Base-by-base conservation (phyloP, 306 rosid genomes). In the Vigna mungo region DNA sequence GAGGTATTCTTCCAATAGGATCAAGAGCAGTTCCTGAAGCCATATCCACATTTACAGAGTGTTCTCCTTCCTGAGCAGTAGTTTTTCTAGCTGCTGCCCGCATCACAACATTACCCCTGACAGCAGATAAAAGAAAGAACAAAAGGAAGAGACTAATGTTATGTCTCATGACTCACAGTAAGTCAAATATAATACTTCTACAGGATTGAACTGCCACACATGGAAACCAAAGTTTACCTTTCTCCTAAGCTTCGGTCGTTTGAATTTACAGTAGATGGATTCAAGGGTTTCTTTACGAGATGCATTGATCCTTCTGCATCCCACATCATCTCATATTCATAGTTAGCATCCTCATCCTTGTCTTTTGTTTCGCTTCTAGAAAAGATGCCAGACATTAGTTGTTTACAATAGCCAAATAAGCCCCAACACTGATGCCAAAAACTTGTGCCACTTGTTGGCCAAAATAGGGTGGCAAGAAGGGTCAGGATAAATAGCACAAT, bases 271-370 rank as follows among this genome's bases (percentile, higher is more conserved):
- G 56, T 52, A 8, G 92, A 74, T 72, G 82, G 16, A 68, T 64
- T 82, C 78, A 46, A 27, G 25, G 89, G 73, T 87, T 89, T 93
- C 93, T 93, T 93, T 43, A 93, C 82, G 64, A 93, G 90, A 84
- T 92, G 95, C 97, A 89, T 92, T 39, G 89, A 77, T 49, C 95
- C 95, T 79, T 90, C 97, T 9, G 92, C 95, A 79, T 89, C 92
- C 97, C 97, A 92, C 74, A 88, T 84, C 95, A 88, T 88, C 84
- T 92, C 95, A 62, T 92, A 89, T 80, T 89, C 97, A 67, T 83
- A 86, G 67, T 89, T 83, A 12, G 82, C 84, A 81, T 92, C 95
- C 83, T 92, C 97, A 17, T 84, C 83, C 81, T 92, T 92, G 85
- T 86, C 97, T 84, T 89, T 89, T n/a, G 85, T 78, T 41, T 80